Evolutionary conservation across 2,329 filamentous ascomycete species (phyloP).

Genomic region (Incumbomyces lentus): DNA sequence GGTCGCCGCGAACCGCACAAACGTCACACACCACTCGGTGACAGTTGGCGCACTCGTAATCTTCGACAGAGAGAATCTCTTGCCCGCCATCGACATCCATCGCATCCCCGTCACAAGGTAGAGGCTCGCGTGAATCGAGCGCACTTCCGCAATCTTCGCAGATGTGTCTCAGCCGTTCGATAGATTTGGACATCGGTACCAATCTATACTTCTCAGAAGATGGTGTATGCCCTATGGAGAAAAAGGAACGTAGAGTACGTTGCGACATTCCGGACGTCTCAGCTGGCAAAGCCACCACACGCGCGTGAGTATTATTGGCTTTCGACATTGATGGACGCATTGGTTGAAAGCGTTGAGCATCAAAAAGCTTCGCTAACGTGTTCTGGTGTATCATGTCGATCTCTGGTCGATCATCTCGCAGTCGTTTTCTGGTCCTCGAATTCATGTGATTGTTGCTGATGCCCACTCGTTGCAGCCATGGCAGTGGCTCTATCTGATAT

Average conservation of each 20-base stretch:
- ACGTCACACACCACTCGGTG: conserved; percentile 2
- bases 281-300: not conserved
- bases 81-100: conserved; percentile 1
- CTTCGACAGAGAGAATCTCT: not conserved
- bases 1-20: conserved; percentile 7
- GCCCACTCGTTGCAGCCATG: conserved; percentile 1
- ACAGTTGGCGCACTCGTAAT: conserved; percentile 6
- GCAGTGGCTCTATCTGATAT: not conserved
- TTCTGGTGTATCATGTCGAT: conserved; percentile 36
- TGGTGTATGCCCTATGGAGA: not conserved
- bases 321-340: too few species aligned
- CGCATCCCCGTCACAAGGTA: not conserved
- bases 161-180: not conserved
- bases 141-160: conserved; percentile 4
- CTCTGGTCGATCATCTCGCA: conserved; percentile 48
- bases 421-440: conserved; percentile 49
- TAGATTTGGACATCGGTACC: not conserved
- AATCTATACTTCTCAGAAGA: not conserved
- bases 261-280: conserved; percentile 5
- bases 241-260: conserved; percentile 14
- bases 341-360: conserved; percentile 10
- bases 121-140: not conserved
- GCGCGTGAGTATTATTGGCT: too few species aligned
- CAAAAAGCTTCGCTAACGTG: conserved; percentile 18
- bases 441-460: conserved; percentile 31